phyloP scores from a whole-genome alignment of 2,329 filamentous ascomycete genomes.

The Colletotrichum sp. region DNA sequence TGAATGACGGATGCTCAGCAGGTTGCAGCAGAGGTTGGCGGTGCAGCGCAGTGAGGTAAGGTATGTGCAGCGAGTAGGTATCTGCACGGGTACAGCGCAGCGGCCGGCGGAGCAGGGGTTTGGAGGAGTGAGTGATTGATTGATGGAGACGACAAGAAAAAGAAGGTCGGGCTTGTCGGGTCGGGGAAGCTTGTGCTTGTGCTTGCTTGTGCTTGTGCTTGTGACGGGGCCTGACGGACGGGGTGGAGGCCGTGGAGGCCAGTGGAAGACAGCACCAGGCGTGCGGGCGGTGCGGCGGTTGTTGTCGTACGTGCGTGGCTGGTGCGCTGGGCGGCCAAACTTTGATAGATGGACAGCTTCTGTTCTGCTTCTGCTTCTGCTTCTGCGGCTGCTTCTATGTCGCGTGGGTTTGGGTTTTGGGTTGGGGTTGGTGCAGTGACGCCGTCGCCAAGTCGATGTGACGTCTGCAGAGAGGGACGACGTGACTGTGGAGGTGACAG shows the following conservation, averaged over 20 bases:
- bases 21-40: background rate
- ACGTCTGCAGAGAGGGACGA: background rate
- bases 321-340: background rate
- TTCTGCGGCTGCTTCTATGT: background rate
- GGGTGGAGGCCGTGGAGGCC: background rate
- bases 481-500: background rate
- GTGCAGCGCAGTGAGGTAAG: background rate
- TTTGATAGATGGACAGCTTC: background rate
- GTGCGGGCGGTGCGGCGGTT: background rate
- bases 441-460: conserved; percentile 10
- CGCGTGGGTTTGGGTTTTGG: background rate
- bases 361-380: background rate
- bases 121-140: background rate
- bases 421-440: background rate
- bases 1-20: background rate
- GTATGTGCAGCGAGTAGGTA: background rate
- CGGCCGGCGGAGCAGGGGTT: background rate
- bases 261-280: no score
- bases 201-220: background rate
- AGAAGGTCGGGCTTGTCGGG: conserved; percentile 5
- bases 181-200: conserved; percentile 13
- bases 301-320: background rate
- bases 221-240: background rate
- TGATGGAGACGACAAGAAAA: background rate
- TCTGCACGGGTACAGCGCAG: background rate